Evolutionary conservation across 164 flowering plant genomes (phyloP).

Genomic region (Vitis rotundifolia): DNA sequence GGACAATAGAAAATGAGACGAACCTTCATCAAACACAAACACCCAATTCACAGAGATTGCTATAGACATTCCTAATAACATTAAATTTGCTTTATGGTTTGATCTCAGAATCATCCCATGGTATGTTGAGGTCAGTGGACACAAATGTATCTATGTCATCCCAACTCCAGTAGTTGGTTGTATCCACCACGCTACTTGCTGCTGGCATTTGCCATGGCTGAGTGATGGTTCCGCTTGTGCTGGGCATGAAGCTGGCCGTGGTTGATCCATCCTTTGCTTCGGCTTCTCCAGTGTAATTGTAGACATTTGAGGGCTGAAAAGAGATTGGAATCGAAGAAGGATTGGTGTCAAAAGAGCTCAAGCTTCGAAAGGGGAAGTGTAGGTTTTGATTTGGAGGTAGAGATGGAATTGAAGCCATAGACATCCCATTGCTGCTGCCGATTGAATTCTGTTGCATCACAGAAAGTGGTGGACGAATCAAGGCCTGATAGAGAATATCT

Average conservation of each 20-base stretch:
- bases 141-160: slow-evolving; percentile 49
- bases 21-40: neutral
- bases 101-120: slow-evolving; percentile 47
- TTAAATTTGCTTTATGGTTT: slow-evolving; percentile 17
- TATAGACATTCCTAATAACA: too few species aligned
- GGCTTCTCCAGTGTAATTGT: slow-evolving; percentile 18
- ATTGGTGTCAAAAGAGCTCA: slow-evolving; percentile 27
- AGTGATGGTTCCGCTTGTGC: slow-evolving; percentile 3
- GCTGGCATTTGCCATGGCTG: slow-evolving; percentile 23
- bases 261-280: slow-evolving; percentile 23
- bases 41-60: slow-evolving; percentile 4
- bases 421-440: slow-evolving; percentile 11
- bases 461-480: slow-evolving; percentile 20
- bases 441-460: neutral
- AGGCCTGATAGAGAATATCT: slow-evolving; percentile 21
- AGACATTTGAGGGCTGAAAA: slow-evolving; percentile 23
- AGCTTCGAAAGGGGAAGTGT: slow-evolving; percentile 23
- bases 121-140: slow-evolving; percentile 38
- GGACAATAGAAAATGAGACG: neutral
- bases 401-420: slow-evolving; percentile 12
- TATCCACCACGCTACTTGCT: slow-evolving; percentile 29
- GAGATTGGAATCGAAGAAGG: slow-evolving; percentile 23
- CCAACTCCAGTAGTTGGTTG: slow-evolving; percentile 50
- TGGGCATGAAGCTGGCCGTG: slow-evolving; percentile 16
- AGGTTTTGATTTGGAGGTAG: slow-evolving; percentile 14